phyloP scores from a whole-genome alignment of 108 stramenopile genomes.

The Aureococcus anophagefferens region DNA sequence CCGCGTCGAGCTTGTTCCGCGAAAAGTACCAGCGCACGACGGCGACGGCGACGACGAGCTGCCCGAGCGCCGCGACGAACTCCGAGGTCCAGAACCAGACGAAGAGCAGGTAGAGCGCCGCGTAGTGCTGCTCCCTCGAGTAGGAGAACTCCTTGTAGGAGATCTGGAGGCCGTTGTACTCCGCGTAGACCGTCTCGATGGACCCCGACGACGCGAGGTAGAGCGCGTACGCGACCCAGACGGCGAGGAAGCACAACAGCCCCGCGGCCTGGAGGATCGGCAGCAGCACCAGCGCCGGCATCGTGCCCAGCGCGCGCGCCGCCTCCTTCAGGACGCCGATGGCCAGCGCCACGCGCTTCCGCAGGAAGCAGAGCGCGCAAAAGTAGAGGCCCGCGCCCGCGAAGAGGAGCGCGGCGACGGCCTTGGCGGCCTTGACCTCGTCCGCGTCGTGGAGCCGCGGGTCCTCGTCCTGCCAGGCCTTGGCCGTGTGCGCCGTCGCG shows the following conservation, averaged over 20 bases:
- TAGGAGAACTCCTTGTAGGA: slow-evolving; percentile 23
- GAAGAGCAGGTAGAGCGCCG: slow-evolving; percentile 67
- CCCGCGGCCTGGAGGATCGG: slow-evolving; percentile 51
- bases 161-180: not conserved
- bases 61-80: slow-evolving; percentile 81
- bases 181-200: slow-evolving; percentile 20
- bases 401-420: slow-evolving; percentile 47
- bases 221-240: slow-evolving; percentile 50
- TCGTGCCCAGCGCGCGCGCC: slow-evolving; percentile 57
- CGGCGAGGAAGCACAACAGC: slow-evolving; percentile 48
- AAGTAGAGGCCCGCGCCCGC: slow-evolving; percentile 46
- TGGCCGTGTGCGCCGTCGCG: slow-evolving; percentile 36
- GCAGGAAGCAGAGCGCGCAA: slow-evolving; percentile 60
- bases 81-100: slow-evolving; percentile 81
- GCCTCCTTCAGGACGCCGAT: slow-evolving; percentile 73
- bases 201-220: slow-evolving; percentile 68
- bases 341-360: slow-evolving; percentile 72
- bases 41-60: slow-evolving; percentile 72
- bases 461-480: slow-evolving; percentile 44
- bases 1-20: slow-evolving; percentile 41
- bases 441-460: slow-evolving; percentile 30
- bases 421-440: slow-evolving; percentile 41
- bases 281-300: slow-evolving; percentile 64
- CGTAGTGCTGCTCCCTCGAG: slow-evolving; percentile 30
- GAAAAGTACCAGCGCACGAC: slow-evolving; percentile 72